These are phyloP conservation scores for Jacaranda copaia DNA, from an alignment of 257 asterid genomes.

Conservation along the genomic window DNA sequence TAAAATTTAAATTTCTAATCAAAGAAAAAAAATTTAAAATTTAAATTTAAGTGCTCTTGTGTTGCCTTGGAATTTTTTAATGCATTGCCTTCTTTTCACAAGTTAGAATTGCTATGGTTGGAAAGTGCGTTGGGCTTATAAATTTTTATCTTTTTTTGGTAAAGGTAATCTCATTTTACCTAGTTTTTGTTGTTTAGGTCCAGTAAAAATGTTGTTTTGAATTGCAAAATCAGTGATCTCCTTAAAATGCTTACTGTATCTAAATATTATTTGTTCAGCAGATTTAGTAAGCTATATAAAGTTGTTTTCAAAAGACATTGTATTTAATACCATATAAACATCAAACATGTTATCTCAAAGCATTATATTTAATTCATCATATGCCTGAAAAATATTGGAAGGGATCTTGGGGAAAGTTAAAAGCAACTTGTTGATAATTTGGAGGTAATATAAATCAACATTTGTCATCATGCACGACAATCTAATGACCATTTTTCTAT, in stretches of 20 bases:
- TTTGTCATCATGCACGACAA: no score
- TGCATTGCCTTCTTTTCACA: conserved; percentile 39
- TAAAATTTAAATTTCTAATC: conserved; percentile 15
- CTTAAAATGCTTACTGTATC: conserved; percentile 5
- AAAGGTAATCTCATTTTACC: conserved; percentile 52
- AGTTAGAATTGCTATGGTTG: conserved; percentile 87
- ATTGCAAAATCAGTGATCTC: conserved; percentile 16
- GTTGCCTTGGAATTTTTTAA: conserved; percentile 26
- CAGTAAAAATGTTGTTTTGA: background rate
- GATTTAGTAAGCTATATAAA: background rate
- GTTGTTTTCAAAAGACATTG: background rate
- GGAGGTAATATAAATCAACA: background rate
- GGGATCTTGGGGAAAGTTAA: background rate
- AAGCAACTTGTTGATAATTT: background rate
- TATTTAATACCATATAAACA: background rate
- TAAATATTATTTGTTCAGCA: conserved; percentile 1
- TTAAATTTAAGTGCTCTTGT: conserved; percentile 23
- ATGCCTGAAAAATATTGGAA: background rate
- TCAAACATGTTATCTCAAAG: background rate
- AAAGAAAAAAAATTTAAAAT: no score
- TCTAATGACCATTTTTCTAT: background rate
- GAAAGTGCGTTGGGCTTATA: conserved; percentile 81
- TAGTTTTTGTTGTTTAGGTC: conserved; percentile 28
- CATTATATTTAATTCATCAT: conserved; percentile 11
- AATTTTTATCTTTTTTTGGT: conserved; percentile 82